Evolutionary conservation across 768 basidiomycete species (phyloP), one percentile per base, ranked within the genome.

Genomic region (Tulasnella sp.): DNA sequence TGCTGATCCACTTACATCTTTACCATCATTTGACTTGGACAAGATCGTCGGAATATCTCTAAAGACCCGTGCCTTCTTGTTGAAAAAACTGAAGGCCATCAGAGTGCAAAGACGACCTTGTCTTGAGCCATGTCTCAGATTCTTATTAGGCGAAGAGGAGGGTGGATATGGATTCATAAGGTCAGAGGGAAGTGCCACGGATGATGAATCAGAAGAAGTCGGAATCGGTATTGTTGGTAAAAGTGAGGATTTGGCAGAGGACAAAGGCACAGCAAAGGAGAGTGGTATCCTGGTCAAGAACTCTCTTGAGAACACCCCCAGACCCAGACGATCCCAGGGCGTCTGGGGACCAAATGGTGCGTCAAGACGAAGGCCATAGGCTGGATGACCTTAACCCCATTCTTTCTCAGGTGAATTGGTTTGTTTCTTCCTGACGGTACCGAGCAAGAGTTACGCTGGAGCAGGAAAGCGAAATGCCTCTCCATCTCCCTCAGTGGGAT

Each of bases 331-430:
- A 0, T 88, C 85, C 1, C 89, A 91, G 59, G 90, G 86, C 2
- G 75, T 80, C 0, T 93, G 92, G 68, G 85, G 89, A 1, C 84
- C 85, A 0, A 87, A 88, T 61, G 91, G 90, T 88, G 53, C 40
- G 70, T 61, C 3, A 37, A 13, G 51, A 47, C 39, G 48, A 55
- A 45, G 22, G 28, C 13, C 37, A n/a, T 35, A 55, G 19, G 32
- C 45, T 13, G 25, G 5, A n/a, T 8, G 12, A 9, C 41, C 39
- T 7, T 45, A 15, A 16, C 41, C 45, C 10, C n/a, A 16, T 10
- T 34, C 20, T 16, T 52, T 28, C 13, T 22, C 56, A 92, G 90
- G 88, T 43, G 81, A 90, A 67, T 68, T 93, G 1, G 76, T 92
- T 0, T 87, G 81, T 61, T 91, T 93, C 67, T 91, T 85, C 67